Base-by-base conservation (phyloP, 257 asterid species). In the Leptodermis oblonga region DNA sequence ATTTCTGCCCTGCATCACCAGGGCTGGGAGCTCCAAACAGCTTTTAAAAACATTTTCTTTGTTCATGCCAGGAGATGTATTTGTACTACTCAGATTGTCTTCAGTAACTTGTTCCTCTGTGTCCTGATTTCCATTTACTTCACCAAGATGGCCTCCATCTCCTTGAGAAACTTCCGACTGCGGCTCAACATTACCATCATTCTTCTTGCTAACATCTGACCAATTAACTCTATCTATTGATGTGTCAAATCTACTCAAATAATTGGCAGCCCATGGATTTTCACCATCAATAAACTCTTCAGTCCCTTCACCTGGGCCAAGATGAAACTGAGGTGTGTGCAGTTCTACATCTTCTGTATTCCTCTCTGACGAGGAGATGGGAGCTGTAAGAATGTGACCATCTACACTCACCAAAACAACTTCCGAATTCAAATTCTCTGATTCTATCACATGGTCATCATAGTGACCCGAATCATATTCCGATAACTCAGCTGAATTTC, bases 331-430 rank as follows among this genome's bases (percentile, higher is more conserved):
- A 65, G 96, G 92, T 5, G 87, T 86, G 70, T 54, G 80, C 59
- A 86, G 74, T 65, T 88, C 85, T 78, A 86, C 82, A 61, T 84
- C 79, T 55, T 86, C 97, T 28, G 77, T 65, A 11, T 79, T 79
- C 61, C 85, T 80, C 64, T 78, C 95, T 4, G 83, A 80, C 20
- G 89, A 87, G 12, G 90, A 88, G 76, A 91, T 85, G 62, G 98
- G 99, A 15, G 99, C 99, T 34, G 84, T 94, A 45, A 89, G 77
- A 78, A 94, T 77, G 61, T 87, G 96, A 51, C 98, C 99, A 68
- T 94, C 99, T 49, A 89, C 93, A 60, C 98, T 91, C 56, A 91
- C 97, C 74, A 94, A 78, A 78, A 94, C 92, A 48, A 94, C 97
- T 80, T 92, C 98, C 9, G 98, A 89, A 73, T 61, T 85, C 5